Evolutionary conservation across 257 asterid species (phyloP).

Genomic region (Plantago elongata): DNA sequence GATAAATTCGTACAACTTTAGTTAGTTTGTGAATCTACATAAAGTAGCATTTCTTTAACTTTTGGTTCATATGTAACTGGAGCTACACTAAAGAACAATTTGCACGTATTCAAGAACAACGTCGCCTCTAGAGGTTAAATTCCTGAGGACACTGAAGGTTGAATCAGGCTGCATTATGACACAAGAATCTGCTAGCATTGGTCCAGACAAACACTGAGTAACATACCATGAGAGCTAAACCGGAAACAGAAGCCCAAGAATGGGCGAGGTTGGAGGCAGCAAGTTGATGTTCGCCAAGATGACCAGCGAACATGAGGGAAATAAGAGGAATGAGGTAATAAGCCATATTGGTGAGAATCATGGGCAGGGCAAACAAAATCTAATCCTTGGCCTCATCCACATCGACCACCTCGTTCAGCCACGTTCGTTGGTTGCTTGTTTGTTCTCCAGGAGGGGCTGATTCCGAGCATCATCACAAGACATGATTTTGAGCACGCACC

Average conservation of each 20-base stretch:
- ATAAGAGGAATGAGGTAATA: neutral
- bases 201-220: no score
- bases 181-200: no score
- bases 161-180: no score
- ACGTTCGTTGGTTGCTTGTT: neutral
- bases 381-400: conserved; percentile 2
- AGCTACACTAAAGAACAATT: no score
- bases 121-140: no score
- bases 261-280: conserved; percentile 7
- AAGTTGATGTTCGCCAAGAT: neutral
- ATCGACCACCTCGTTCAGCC: neutral
- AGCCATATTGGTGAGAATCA: neutral
- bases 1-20: neutral
- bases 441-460: neutral
- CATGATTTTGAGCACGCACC: no score
- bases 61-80: no score
- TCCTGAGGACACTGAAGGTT: no score
- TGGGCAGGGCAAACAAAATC: neutral
- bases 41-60: no score
- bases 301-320: conserved; percentile 1
- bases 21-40: neutral
- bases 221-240: conserved; percentile 12
- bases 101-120: no score
- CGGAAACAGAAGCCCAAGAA: conserved; percentile 8
- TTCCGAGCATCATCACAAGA: neutral